A percentile compares a stretch with the other conserved stretches of the same genome.
Conservation (phyloP, 768 basidiomycete species). For the Imleria badia region DNA sequence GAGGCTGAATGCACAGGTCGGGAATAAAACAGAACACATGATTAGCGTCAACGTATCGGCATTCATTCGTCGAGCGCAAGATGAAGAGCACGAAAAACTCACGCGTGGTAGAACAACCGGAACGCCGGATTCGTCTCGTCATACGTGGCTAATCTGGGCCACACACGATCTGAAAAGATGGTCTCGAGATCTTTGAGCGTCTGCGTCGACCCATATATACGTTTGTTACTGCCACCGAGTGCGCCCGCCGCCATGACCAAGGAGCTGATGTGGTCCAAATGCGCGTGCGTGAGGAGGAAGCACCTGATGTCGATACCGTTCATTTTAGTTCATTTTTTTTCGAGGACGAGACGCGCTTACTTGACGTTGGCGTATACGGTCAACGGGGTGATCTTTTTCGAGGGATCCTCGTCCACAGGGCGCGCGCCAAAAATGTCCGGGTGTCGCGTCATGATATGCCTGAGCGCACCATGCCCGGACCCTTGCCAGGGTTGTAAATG, state of each 20-base stretch:
- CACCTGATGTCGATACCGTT: slow-evolving; percentile 46
- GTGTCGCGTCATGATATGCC: slow-evolving; percentile 54
- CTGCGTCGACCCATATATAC: slow-evolving; percentile 57
- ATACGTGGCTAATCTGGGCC: slow-evolving; percentile 84
- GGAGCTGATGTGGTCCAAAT: slow-evolving; percentile 86
- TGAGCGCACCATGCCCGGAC: slow-evolving; percentile 81
- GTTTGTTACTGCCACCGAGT: slow-evolving; percentile 57
- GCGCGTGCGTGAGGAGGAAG: slow-evolving; percentile 85
- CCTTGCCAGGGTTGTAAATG: slow-evolving; percentile 45
- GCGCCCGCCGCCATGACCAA: slow-evolving; percentile 85
- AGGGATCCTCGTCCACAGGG: slow-evolving; percentile 7
- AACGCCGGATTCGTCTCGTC: slow-evolving; percentile 57
- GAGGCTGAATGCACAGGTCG: slow-evolving; percentile 38
- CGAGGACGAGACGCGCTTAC: slow-evolving; percentile 15
- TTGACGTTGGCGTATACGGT: slow-evolving; percentile 35
- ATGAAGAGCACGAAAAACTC: slow-evolving; percentile 33
- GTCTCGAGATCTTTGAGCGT: slow-evolving; percentile 68
- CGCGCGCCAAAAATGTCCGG: slow-evolving; percentile 50
- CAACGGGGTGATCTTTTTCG: slow-evolving; percentile 20
- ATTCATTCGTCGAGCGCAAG: background rate
- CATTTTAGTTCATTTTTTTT: too few relatives aligned
- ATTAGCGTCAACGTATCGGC: slow-evolving; percentile 11
- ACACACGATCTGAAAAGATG: slow-evolving; percentile 75
- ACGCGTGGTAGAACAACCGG: slow-evolving; percentile 67
- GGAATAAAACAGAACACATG: background rate